phyloP scores from a whole-genome alignment of 164 flowering plant species.

The Echeveria elegans region DNA sequence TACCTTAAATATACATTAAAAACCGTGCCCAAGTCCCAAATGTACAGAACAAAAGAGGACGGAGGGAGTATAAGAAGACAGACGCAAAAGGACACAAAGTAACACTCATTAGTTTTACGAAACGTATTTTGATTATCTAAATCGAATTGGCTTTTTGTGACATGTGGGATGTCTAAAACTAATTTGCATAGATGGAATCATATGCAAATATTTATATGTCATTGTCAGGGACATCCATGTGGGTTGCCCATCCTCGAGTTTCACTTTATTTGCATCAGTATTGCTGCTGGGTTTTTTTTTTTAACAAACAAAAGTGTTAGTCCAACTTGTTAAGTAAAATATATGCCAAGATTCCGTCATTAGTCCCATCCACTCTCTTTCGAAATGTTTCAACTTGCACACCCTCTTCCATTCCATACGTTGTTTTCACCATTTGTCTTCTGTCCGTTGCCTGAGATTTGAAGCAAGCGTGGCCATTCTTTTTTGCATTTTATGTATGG shows the following conservation, averaged over 20 bases:
- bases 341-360: neutral
- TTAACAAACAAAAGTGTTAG: neutral
- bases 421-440: slow-evolving; percentile 7
- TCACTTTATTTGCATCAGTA: neutral
- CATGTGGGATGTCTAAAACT: slow-evolving; percentile 1
- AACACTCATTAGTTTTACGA: neutral
- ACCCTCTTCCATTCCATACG: neutral
- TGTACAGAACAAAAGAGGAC: too few species aligned
- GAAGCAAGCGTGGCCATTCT: neutral
- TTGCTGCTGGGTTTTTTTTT: neutral
- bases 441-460: neutral
- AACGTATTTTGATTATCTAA: neutral
- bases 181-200: neutral
- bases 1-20: too few species aligned
- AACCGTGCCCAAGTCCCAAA: too few species aligned
- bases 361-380: neutral
- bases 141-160: slow-evolving; percentile 3
- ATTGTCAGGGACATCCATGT: slow-evolving; percentile 5
- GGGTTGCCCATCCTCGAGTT: neutral
- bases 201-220: slow-evolving; percentile 1
- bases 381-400: neutral
- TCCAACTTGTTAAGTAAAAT: slow-evolving; percentile 5
- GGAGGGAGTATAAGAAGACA: neutral
- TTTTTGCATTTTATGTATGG: slow-evolving; percentile 2
- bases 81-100: neutral